phyloP scores from a whole-genome alignment of 345 rosid genomes.

The Camelina neglecta region DNA sequence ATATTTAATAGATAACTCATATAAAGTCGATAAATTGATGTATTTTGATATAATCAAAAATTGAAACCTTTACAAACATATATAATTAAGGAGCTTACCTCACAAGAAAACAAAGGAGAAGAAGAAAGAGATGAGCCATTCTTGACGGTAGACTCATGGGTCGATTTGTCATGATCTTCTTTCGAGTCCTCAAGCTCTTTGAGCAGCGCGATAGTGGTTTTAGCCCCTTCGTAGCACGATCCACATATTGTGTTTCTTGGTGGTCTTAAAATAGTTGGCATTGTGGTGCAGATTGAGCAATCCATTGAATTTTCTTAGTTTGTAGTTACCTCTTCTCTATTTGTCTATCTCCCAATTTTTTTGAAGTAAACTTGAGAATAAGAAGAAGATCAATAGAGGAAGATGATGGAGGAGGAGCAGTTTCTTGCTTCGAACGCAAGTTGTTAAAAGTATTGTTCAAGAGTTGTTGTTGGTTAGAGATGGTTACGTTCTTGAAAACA shows the following conservation, averaged over 20 bases:
- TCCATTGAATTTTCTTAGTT: constrained; percentile 53
- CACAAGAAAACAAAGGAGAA: constrained; percentile 53
- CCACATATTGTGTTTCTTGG: constrained; percentile 89
- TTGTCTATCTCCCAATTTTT: not conserved
- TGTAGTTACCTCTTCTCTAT: constrained; percentile 8
- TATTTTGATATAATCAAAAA: not conserved
- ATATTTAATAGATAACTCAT: not conserved
- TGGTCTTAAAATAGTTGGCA: constrained; percentile 76
- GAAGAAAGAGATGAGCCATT: constrained; percentile 38
- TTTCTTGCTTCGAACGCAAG: constrained; percentile 45
- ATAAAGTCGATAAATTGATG: not conserved
- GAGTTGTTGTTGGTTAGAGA: constrained; percentile 47
- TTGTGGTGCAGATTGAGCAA: constrained; percentile 77
- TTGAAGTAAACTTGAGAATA: constrained; percentile 24
- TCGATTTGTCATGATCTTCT: constrained; percentile 25
- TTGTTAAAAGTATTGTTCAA: constrained; percentile 33
- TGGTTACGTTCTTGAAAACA: constrained; percentile 38
- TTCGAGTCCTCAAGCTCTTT: constrained; percentile 58
- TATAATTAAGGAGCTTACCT: constrained; percentile 57
- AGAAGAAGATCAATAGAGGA: constrained; percentile 12
- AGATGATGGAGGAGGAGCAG: constrained; percentile 31
- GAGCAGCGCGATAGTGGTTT: constrained; percentile 54
- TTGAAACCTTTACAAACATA: not conserved
- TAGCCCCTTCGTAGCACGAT: constrained; percentile 78
- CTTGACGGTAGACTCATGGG: constrained; percentile 27